These are phyloP conservation scores for Trametes cubensis DNA, from an alignment of 768 basidiomycete genomes.

Conservation along the genomic window DNA sequence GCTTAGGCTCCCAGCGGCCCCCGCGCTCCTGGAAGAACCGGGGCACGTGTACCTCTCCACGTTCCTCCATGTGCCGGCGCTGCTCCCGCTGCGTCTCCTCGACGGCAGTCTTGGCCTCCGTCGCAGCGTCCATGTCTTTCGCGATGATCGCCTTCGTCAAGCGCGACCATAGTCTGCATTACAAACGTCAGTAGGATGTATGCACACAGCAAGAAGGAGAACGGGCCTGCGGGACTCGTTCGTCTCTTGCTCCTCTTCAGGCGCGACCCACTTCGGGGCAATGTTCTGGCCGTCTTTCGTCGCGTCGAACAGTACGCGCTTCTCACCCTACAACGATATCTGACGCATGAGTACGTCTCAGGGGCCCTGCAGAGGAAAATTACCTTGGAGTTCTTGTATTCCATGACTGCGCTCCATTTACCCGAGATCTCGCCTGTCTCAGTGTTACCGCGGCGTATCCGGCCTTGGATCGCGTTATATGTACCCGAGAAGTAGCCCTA, in stretches of 20 bases:
- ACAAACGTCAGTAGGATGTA: not conserved
- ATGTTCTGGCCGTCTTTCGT: conserved; percentile 71
- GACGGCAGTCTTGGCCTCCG: conserved; percentile 83
- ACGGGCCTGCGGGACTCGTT: conserved; percentile 86
- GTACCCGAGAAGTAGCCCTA: conserved; percentile 97
- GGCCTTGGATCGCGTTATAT: conserved; percentile 88
- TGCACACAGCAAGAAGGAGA: not conserved
- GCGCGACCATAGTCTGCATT: conserved; percentile 71
- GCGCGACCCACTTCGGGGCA: conserved; percentile 80
- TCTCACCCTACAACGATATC: conserved; percentile 44
- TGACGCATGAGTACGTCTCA: not conserved
- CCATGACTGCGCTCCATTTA: conserved; percentile 90
- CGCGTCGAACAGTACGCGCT: conserved; percentile 84
- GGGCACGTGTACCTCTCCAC: conserved; percentile 66
- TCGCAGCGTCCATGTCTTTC: conserved; percentile 95
- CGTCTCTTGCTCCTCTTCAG: conserved; percentile 84
- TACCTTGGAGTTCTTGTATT: conserved; percentile 74
- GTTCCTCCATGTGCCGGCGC: conserved; percentile 73
- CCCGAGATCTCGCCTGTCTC: conserved; percentile 88
- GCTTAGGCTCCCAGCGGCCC: conserved; percentile 82
- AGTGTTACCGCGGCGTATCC: conserved; percentile 61
- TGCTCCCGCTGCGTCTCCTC: conserved; percentile 91
- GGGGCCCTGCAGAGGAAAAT: not conserved
- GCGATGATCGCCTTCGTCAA: conserved; percentile 83
- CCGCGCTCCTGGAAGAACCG: conserved; percentile 79